Evolutionary conservation across 2,329 filamentous ascomycete genomes (phyloP).

Genomic region (Scedosporium apiospermum): DNA sequence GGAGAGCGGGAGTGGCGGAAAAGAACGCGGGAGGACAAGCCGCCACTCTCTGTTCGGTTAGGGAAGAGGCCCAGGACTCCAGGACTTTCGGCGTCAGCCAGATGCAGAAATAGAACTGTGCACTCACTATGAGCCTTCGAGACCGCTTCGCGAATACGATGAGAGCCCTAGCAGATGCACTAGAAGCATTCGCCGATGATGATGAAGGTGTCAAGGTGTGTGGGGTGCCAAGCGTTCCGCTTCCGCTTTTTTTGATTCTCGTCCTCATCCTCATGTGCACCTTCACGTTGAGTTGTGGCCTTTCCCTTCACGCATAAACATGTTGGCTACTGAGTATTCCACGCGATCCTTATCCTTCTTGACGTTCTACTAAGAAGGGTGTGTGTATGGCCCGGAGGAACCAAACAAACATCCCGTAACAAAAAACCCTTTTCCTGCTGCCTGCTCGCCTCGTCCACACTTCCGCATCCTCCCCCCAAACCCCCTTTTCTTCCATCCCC

Average conservation of each 20-base stretch:
- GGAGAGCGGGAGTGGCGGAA: neutral
- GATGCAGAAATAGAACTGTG: neutral
- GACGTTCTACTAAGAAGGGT: neutral
- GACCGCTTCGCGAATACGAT: neutral
- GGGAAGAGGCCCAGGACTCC: neutral
- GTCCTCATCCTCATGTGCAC: neutral
- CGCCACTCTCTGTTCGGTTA: neutral
- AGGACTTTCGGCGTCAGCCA: neutral
- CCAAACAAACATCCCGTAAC: neutral
- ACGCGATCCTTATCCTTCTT: neutral
- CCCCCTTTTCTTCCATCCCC: neutral
- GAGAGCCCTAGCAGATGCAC: neutral
- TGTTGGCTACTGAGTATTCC: neutral
- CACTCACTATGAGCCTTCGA: neutral
- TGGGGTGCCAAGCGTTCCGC: neutral
- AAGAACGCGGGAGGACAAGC: neutral
- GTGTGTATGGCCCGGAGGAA: neutral
- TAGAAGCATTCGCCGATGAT: no score
- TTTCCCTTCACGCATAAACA: neutral
- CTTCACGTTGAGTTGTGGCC: neutral
- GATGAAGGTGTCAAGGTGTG: neutral
- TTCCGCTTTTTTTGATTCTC: neutral
- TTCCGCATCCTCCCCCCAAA: no score
- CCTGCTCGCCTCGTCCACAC: neutral
- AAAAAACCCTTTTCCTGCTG: neutral